These are phyloP conservation scores for Rhynchosporium graminicola DNA, from an alignment of 2,329 filamentous ascomycete species.

Conservation along the genomic window DNA sequence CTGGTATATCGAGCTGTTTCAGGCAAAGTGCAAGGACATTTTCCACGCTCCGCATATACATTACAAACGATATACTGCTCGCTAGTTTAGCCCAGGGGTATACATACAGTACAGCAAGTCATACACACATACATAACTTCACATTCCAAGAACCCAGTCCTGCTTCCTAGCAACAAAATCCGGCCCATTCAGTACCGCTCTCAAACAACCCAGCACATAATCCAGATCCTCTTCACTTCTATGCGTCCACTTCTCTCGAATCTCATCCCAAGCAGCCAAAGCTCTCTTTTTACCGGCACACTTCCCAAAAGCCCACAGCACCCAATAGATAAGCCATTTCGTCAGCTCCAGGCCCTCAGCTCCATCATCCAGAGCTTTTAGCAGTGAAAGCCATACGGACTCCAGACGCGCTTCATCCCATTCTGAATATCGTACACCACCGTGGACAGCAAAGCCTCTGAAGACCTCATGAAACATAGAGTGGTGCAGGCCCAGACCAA, in stretches of 20 bases:
- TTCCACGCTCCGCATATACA: background rate
- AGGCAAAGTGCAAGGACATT: background rate
- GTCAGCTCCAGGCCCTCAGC: conserved; percentile 52
- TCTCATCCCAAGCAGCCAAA: conserved; percentile 37
- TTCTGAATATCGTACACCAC: conserved; percentile 61
- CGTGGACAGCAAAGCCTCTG: conserved; percentile 77
- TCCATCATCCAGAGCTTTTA: conserved; percentile 53
- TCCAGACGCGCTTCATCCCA: conserved; percentile 76
- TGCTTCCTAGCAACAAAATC: conserved; percentile 25
- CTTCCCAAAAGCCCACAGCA: conserved; percentile 63
- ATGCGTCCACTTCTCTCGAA: conserved; percentile 37
- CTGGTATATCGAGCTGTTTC: background rate
- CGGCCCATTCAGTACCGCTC: conserved; percentile 25
- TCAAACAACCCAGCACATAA: conserved; percentile 34
- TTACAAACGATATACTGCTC: conserved; percentile 4
- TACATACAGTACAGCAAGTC: background rate
- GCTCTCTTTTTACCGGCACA: conserved; percentile 38
- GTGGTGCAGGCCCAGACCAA: conserved; percentile 68
- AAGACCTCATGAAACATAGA: conserved; percentile 80
- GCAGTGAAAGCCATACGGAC: conserved; percentile 65
- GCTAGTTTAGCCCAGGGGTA: background rate
- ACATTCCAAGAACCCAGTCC: conserved; percentile 28
- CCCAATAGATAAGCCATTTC: conserved; percentile 62
- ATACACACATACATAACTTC: background rate
- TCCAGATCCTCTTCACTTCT: conserved; percentile 37